Evolutionary conservation across 148 eudicot genomes (phyloP), one percentile per base, ranked within the genome.

Genomic region (Selenicereus undatus): DNA sequence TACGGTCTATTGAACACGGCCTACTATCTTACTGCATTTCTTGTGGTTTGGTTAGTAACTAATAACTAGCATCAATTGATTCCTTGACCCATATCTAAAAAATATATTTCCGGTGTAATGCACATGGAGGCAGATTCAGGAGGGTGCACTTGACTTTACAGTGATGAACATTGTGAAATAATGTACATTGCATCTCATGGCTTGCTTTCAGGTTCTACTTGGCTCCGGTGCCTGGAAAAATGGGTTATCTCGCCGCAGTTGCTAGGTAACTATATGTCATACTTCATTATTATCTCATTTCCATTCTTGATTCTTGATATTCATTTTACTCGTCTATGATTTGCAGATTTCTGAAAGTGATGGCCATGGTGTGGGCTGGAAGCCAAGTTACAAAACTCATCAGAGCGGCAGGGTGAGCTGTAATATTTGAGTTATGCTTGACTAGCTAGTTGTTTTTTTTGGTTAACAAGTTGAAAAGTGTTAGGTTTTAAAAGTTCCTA

Each of bases 321-420:
- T 66, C 35, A 32, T 73, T 58, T 79, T 79, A 7, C 22, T 2
- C 54, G 22, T 80, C 72, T 75, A 42, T 71, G 50, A 45, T 75
- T 56, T 80, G 79, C 83, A 88, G 98, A 79, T 96, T 96, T 87
- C 83, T 93, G 56, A 91, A 96, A 84, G 86, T 96, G 78, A 91
- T 96, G 97, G 99, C 98, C 82, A 92, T 95, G 97, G 99, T 96
- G 60, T 96, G 98, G 99, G 98, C 98, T 52, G 99, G 99, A 84
- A 95, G 99, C 82, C 98, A 95, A 87, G 95, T 93, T 29, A 95
- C 99, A 39, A 95, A 95, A 85, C 89, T 93, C 62, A 4, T 92
- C 10, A 86, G 98, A 87, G 99, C 98, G 56, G 97, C 87, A 73
- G 97, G 99, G 98, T 94, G 83, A 89, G 89, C 79, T 82, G 54